A percentile compares a stretch with the other conserved stretches of the same genome.
Evolutionary conservation across 257 asterid genomes (phyloP).

Genomic region (Verbena officinalis): DNA sequence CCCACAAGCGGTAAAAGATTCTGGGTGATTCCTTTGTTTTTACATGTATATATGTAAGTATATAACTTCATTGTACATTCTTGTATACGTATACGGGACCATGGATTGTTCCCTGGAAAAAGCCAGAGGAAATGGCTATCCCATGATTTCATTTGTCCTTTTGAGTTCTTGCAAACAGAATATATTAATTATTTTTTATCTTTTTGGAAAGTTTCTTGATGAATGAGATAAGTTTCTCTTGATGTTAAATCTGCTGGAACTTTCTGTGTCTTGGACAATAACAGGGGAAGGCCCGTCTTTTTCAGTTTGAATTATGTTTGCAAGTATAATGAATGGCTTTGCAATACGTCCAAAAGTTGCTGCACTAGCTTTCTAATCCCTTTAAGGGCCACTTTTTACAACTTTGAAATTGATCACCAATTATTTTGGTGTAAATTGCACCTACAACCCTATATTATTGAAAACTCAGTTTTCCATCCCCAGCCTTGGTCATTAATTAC

Average conservation of each 20-base stretch:
- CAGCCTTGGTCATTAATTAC: too few species aligned
- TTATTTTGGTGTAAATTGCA: too few species aligned
- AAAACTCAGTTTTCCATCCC: too few species aligned
- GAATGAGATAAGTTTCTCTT: background rate
- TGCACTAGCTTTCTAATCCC: background rate
- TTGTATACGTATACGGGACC: conserved; percentile 17
- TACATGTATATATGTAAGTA: conserved; percentile 10
- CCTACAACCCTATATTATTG: too few species aligned
- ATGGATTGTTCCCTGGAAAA: conserved; percentile 14
- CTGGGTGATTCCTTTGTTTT: background rate
- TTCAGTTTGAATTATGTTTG: background rate
- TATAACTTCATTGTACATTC: conserved; percentile 28
- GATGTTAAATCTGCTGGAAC: background rate
- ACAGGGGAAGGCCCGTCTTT: background rate
- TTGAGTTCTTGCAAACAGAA: background rate
- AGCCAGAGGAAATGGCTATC: conserved; percentile 16
- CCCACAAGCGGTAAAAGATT: conserved; percentile 25
- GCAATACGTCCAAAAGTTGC: background rate
- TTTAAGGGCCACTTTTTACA: background rate
- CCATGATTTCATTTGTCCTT: background rate
- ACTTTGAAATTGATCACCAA: background rate
- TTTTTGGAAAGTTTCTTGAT: background rate
- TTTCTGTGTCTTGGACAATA: background rate
- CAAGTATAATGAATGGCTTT: background rate
- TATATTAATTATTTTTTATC: background rate